phyloP scores from a whole-genome alignment of 2,329 filamentous ascomycete genomes.

The Claviceps humidiphila region DNA sequence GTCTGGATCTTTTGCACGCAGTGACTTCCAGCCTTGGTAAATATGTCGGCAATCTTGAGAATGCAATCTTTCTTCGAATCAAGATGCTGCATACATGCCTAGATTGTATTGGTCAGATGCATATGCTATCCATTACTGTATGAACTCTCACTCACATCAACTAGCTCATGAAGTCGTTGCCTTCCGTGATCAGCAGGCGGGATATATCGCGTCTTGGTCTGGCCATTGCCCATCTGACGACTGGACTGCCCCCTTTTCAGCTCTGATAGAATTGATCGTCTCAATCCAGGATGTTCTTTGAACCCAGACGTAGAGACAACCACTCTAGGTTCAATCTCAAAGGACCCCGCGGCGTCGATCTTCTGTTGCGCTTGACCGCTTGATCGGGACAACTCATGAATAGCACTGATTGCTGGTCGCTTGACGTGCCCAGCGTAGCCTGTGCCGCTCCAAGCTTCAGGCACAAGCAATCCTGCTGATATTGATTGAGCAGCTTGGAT shows the following conservation, averaged over 20 bases:
- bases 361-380: background rate
- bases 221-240: background rate
- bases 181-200: background rate
- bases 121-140: background rate
- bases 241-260: background rate
- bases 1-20: constrained; percentile 6
- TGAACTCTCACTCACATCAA: constrained; percentile 2
- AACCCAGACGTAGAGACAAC: background rate
- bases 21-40: constrained; percentile 2
- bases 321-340: background rate
- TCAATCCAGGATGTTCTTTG: background rate
- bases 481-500: background rate
- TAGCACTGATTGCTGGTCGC: background rate
- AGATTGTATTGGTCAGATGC: background rate
- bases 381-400: background rate
- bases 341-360: background rate
- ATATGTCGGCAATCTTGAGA: constrained; percentile 2
- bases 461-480: background rate
- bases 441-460: background rate
- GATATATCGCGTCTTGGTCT: background rate
- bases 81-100: constrained; percentile 2
- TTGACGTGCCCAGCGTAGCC: background rate
- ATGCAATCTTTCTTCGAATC: constrained; percentile 2
- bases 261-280: constrained; percentile 1
- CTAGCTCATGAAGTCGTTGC: constrained; percentile 3